Percentiles rank a stretch among this genome's conserved stretches.
Conservation (phyloP, 768 basidiomycete species). For the Mycena capillaripes region DNA sequence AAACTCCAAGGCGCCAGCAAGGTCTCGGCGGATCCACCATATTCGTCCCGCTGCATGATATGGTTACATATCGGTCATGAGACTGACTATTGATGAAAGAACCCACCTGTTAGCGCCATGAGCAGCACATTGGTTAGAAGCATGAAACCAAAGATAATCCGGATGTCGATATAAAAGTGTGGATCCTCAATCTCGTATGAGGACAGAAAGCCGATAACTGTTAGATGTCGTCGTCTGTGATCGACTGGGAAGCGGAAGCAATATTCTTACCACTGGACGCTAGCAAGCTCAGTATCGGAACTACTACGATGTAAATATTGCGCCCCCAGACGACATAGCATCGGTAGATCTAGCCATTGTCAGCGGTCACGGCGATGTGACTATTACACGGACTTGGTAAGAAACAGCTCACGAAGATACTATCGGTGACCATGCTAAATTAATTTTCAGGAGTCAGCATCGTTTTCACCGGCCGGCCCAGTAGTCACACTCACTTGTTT, state of each 20-base stretch:
- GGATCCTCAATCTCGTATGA: not conserved
- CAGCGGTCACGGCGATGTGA: not conserved
- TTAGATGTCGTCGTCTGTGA: not conserved
- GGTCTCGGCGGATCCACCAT: conserved; percentile 8
- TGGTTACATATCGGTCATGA: conserved; percentile 5
- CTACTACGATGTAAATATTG: not conserved
- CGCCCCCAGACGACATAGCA: conserved; percentile 11
- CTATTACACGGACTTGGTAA: not conserved
- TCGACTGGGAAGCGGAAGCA: conserved; percentile 1
- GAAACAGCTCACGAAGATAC: conserved; percentile 13
- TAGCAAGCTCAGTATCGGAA: conserved; percentile 6
- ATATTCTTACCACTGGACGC: conserved; percentile 3
- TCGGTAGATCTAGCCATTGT: conserved; percentile 5
- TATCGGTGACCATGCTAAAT: conserved; percentile 1
- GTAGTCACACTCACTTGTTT: conserved; percentile 1
- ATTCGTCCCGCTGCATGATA: conserved; percentile 10
- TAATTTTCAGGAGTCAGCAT: not conserved
- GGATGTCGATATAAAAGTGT: conserved; percentile 3
- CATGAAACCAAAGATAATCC: not conserved
- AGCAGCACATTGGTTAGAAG: conserved; percentile 1
- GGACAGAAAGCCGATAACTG: conserved; percentile 3
- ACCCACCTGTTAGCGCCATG: conserved; percentile 1
- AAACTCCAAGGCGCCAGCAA: not conserved
- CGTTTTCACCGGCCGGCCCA: not conserved
- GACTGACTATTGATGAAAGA: conserved; percentile 5